Base-by-base conservation (phyloP, 139 green algal species). In the Eudorina sp. region DNA sequence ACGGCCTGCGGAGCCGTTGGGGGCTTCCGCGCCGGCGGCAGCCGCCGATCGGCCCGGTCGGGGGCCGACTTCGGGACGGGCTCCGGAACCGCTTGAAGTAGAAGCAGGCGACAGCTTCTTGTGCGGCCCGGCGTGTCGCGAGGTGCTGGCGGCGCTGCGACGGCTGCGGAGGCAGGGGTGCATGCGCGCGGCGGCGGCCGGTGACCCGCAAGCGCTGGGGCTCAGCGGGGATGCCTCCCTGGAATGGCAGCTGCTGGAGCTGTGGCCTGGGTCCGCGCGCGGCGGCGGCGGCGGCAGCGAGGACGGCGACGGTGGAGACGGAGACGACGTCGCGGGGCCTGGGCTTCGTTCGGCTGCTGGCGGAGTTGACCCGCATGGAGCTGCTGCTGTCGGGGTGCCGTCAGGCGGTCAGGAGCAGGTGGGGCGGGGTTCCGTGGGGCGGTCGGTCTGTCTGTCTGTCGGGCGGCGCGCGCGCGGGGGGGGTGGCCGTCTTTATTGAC, bases 201-300 rank as follows among this genome's bases (percentile, higher is more conserved):
- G 23, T 34, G 21, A 51, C 6, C 13, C 36, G 72, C 21, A 27
- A 23, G 16, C 25, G 41, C 70, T 79, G 70, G 16, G 4, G 70
- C 40, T 36, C 38, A 18, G 41, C 19, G 21, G 23, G 41, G 27
- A 2, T 19, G 23, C 41, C 27, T 36, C 13, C 41, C 72, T 83
- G 76, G 76, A 83, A 23, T 83, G 51, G 51, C 76, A 83, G 76
- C 53, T 68, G 48, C 48, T 83, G 51, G 46, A 66, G 1, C 8
- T 69, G 16, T 83, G 48, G 76, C 76, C 76, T 13, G 38, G 38
- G 38, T 18, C 9, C 6, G 38, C 31, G 27, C 38, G 36, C 1
- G 3, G 18, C 31, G 46, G 25, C 9, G 3, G 74, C 1, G 21
- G 74, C 45, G 45, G 74, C 45, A 13, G 46, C 8, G 46, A 29